Percentiles rank a stretch among this genome's conserved stretches.
phyloP scores from a whole-genome alignment of 208 protist genomes.

The Angomonas ambiguus region DNA sequence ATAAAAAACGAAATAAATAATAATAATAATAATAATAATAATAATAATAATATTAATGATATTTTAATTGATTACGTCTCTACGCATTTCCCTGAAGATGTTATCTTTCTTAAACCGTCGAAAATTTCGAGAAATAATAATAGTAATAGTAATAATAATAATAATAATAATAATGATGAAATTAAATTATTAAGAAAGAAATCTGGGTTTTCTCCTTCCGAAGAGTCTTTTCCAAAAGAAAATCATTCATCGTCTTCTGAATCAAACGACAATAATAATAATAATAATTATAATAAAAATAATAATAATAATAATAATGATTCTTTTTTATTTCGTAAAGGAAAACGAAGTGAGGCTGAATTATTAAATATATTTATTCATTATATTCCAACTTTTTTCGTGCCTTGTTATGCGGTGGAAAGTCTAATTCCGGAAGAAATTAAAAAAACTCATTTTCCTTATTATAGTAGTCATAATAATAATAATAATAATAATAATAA shows the following conservation, averaged over 20 bases:
- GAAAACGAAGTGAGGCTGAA: conserved; percentile 29
- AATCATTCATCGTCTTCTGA: too few species aligned
- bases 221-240: too few species aligned
- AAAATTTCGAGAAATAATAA: not conserved
- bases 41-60: not conserved
- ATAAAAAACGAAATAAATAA: too few species aligned
- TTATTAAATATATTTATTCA: conserved; percentile 61
- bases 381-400: conserved; percentile 84
- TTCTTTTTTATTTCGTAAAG: too few species aligned
- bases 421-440: conserved; percentile 43
- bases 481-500: conserved; percentile 2
- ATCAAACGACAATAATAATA: not conserved
- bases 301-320: too few species aligned
- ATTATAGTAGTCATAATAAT: not conserved
- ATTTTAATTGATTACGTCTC: not conserved
- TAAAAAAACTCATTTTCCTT: not conserved
- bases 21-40: conserved; percentile 4
- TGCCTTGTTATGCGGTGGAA: conserved; percentile 41
- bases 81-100: not conserved
- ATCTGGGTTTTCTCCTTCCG: too few species aligned
- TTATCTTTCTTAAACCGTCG: not conserved
- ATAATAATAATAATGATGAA: not conserved
- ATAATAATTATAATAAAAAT: conserved; percentile 1
- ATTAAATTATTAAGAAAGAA: not conserved
- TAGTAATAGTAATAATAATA: not conserved